Percentiles rank a stretch among this genome's conserved stretches.
Evolutionary conservation across 495 filamentous ascomycete genomes (phyloP).

Genomic region (Apodospora peruviana): DNA sequence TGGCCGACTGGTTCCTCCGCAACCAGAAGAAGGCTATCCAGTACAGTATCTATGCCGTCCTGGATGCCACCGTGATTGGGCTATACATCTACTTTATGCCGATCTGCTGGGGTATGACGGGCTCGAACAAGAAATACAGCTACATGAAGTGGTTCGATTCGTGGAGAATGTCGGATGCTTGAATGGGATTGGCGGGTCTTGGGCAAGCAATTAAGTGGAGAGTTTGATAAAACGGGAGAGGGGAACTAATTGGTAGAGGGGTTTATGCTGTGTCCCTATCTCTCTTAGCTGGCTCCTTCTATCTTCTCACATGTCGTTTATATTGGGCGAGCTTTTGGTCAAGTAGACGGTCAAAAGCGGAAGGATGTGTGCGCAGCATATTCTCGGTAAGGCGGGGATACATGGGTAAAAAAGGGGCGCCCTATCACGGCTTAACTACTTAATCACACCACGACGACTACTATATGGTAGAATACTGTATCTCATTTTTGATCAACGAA

Average conservation of each 20-base stretch:
- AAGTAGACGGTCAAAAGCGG: too few species aligned
- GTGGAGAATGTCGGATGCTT: constrained; percentile 60
- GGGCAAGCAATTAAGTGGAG: too few species aligned
- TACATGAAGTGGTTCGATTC: constrained; percentile 86
- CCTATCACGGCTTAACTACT: too few species aligned
- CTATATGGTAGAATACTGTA: not conserved
- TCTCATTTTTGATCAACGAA: not conserved
- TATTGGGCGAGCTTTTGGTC: too few species aligned
- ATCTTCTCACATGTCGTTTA: constrained; percentile 5
- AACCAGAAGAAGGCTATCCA: constrained; percentile 53
- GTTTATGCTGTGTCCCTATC: not conserved
- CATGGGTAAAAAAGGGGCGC: too few species aligned
- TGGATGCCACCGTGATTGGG: constrained; percentile 68
- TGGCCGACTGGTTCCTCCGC: constrained; percentile 73
- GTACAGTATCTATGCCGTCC: constrained; percentile 58
- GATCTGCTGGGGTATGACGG: constrained; percentile 96
- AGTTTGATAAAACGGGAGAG: not conserved
- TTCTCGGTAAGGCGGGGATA: too few species aligned
- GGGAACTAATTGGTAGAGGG: not conserved
- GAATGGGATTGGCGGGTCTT: too few species aligned
- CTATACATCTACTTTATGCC: constrained; percentile 85
- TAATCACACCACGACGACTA: too few species aligned
- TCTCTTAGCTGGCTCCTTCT: not conserved
- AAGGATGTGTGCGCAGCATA: too few species aligned
- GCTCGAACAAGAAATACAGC: constrained; percentile 72